These are phyloP conservation scores for Babesia bovis DNA, from an alignment of 169 alveolate genomes.

Conservation along the genomic window DNA sequence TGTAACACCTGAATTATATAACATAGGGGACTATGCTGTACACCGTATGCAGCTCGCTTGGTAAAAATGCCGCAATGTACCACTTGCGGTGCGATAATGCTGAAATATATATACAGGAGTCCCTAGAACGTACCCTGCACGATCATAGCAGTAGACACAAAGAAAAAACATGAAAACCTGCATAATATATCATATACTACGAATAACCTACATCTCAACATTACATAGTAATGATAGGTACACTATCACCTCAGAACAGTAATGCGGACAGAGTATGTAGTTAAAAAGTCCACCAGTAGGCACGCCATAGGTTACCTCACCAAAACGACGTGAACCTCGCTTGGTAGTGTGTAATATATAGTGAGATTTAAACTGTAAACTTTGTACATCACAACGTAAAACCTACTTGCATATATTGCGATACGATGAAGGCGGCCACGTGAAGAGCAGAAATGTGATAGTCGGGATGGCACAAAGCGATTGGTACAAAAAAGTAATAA, in stretches of 20 bases:
- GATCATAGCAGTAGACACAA: slow-evolving; percentile 33
- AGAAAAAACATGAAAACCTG: slow-evolving; percentile 51
- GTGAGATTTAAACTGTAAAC: slow-evolving; percentile 49
- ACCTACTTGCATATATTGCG: slow-evolving; percentile 31
- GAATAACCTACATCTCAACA: slow-evolving; percentile 41
- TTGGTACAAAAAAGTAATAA: slow-evolving; percentile 16
- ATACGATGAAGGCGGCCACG: background rate
- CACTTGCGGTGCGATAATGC: slow-evolving; percentile 37
- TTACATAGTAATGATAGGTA: slow-evolving; percentile 71
- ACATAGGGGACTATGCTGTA: slow-evolving; percentile 46
- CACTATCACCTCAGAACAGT: slow-evolving; percentile 77
- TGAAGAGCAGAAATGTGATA: background rate
- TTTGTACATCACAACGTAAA: background rate
- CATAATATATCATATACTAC: background rate
- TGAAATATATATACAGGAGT: background rate
- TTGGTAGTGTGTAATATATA: slow-evolving; percentile 24
- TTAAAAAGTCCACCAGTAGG: slow-evolving; percentile 80
- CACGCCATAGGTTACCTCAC: slow-evolving; percentile 63
- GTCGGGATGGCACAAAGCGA: slow-evolving; percentile 22
- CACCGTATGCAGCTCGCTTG: slow-evolving; percentile 29
- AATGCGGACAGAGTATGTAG: slow-evolving; percentile 82
- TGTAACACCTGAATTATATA: slow-evolving; percentile 31
- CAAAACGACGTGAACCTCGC: slow-evolving; percentile 19
- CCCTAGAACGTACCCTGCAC: slow-evolving; percentile 8
- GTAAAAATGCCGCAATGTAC: slow-evolving; percentile 42